phyloP scores from a whole-genome alignment of 805 yeast species.

The Torulaspora indica region DNA sequence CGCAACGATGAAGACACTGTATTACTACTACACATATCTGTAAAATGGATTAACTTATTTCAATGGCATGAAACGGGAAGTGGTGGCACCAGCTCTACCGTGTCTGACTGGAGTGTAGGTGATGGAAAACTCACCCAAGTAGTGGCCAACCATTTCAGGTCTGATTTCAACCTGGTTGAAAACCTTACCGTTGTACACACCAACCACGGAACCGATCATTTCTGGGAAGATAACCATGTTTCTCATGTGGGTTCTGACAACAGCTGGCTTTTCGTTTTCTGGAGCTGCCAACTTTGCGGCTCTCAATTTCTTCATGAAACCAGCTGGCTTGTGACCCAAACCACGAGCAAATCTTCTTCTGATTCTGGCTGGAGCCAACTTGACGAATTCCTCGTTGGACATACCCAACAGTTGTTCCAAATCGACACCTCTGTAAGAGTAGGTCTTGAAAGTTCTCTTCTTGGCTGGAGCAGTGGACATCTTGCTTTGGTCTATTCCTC shows the following conservation, averaged over 20 bases:
- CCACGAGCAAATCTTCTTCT: slow-evolving; percentile 99
- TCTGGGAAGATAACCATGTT: slow-evolving; percentile 98
- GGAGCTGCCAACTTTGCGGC: slow-evolving; percentile 89
- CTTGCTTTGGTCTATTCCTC: slow-evolving; percentile 5
- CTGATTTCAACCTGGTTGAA: slow-evolving; percentile 98
- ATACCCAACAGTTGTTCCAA: slow-evolving; percentile 88
- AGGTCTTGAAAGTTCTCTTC: slow-evolving; percentile 92
- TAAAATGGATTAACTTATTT: slow-evolving; percentile 36
- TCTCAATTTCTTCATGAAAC: slow-evolving; percentile 95
- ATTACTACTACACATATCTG: slow-evolving; percentile 3
- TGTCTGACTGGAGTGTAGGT: slow-evolving; percentile 99
- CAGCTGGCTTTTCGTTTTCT: slow-evolving; percentile 93
- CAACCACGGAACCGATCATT: slow-evolving; percentile 98
- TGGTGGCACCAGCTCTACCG: slow-evolving; percentile 92
- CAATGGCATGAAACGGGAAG: slow-evolving; percentile 74
- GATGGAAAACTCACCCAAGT: slow-evolving; percentile 99
- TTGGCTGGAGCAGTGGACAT: slow-evolving; percentile 44
- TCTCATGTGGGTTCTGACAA: slow-evolving; percentile 98
- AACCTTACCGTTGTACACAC: slow-evolving; percentile 99
- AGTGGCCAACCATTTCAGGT: slow-evolving; percentile 99
- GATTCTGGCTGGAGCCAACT: slow-evolving; percentile 96
- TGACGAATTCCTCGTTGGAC: slow-evolving; percentile 94
- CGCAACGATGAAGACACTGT: slow-evolving; percentile 7
- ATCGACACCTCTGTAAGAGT: slow-evolving; percentile 98
- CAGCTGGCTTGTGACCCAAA: slow-evolving; percentile 90